Conservation (phyloP, 139 green algal genomes). For the Gonium pectorale region DNA sequence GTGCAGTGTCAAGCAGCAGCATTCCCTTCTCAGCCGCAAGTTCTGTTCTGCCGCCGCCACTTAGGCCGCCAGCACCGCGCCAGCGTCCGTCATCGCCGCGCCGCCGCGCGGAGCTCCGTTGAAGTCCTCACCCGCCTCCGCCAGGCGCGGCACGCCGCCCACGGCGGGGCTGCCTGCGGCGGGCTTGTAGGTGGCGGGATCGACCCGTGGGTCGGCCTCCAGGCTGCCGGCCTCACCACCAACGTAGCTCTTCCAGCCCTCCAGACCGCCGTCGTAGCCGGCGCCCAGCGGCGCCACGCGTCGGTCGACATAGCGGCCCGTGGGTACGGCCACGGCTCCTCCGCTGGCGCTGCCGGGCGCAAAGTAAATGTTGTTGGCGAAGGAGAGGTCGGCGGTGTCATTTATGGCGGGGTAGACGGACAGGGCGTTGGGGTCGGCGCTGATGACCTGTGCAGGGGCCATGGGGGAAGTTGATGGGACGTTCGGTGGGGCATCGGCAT, state of each 20-base stretch:
- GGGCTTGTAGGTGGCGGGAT: not conserved
- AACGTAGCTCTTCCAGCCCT: slow-evolving; percentile 21
- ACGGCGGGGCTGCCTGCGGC: not conserved
- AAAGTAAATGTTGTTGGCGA: slow-evolving; percentile 44
- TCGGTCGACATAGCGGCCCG: slow-evolving; percentile 21
- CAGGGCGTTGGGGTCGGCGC: slow-evolving; percentile 22
- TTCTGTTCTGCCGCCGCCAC: too few species aligned
- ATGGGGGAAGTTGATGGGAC: too few species aligned
- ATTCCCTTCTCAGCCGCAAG: too few species aligned
- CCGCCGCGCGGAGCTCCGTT: not conserved
- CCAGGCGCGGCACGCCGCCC: not conserved
- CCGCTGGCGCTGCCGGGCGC: not conserved
- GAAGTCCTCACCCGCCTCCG: not conserved
- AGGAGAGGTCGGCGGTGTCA: not conserved
- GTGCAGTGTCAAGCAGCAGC: too few species aligned
- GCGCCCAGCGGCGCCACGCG: not conserved
- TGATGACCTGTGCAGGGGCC: not conserved
- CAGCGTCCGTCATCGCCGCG: slow-evolving; percentile 16
- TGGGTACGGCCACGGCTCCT: not conserved
- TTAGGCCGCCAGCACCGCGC: slow-evolving; percentile 10
- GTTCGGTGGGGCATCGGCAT: too few species aligned
- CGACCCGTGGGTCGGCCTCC: not conserved
- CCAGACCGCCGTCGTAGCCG: slow-evolving; percentile 18
- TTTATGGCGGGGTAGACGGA: slow-evolving; percentile 17
- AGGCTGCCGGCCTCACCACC: slow-evolving; percentile 10